A percentile compares a stretch with the other conserved stretches of the same genome.
These are phyloP conservation scores for Colletotrichum kahawae DNA, from an alignment of 2,329 filamentous ascomycete genomes.

Conservation along the genomic window DNA sequence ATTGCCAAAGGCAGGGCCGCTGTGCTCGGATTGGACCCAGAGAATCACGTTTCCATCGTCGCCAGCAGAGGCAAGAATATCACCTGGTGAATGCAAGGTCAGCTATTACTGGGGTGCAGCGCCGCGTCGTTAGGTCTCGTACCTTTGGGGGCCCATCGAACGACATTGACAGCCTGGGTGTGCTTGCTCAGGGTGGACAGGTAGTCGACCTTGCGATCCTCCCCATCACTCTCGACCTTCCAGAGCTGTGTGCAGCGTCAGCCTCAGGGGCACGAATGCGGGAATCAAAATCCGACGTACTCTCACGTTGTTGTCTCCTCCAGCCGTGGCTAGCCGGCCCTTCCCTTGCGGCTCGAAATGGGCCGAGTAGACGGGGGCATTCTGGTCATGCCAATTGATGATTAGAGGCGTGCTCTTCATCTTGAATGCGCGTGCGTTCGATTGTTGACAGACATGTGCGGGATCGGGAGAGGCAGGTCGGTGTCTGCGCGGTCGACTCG, in stretches of 20 bases:
- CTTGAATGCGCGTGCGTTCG: constrained; percentile 38
- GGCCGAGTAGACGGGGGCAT: constrained; percentile 94
- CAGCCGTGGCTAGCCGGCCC: constrained; percentile 88
- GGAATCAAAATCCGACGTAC: constrained; percentile 53
- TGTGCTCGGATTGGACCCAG: constrained; percentile 89
- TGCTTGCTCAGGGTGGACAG: constrained; percentile 91
- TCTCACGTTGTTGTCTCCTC: constrained; percentile 95
- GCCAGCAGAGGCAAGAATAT: constrained; percentile 91
- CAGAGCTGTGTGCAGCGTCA: constrained; percentile 68
- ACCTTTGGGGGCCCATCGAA: constrained; percentile 95
- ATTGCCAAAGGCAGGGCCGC: constrained; percentile 74
- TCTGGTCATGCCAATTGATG: constrained; percentile 98
- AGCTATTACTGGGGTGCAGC: background rate
- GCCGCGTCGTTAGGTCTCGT: constrained; percentile 28
- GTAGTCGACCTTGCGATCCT: constrained; percentile 89
- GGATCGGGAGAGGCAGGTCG: background rate
- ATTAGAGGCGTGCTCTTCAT: constrained; percentile 98
- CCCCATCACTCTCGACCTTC: constrained; percentile 84
- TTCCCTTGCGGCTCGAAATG: constrained; percentile 95
- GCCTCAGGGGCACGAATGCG: background rate
- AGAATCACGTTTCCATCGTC: constrained; percentile 97
- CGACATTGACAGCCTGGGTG: constrained; percentile 97
- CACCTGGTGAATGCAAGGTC: constrained; percentile 61
- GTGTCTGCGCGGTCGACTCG: background rate
- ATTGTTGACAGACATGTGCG: constrained; percentile 21